These are phyloP conservation scores for Trametes polyzona DNA, from an alignment of 1,284 basidiomycete genomes.

Conservation along the genomic window DNA sequence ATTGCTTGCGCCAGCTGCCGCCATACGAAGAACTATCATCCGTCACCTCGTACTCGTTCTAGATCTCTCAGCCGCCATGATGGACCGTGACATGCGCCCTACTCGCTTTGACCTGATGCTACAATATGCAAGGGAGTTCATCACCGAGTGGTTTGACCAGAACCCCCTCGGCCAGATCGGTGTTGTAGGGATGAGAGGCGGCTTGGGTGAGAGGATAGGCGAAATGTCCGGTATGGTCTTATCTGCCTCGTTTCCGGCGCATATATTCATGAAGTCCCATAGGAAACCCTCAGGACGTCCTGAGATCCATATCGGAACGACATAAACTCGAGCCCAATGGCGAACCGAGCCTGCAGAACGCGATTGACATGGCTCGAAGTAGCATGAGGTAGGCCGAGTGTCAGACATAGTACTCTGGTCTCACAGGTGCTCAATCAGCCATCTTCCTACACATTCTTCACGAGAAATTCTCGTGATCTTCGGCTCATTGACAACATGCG, in stretches of 20 bases:
- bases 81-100: conserved; percentile 94
- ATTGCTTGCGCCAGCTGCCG: conserved; percentile 78
- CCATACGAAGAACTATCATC: conserved; percentile 95
- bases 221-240: conserved; percentile 81
- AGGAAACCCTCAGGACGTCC: conserved; percentile 96
- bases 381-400: conserved; percentile 74
- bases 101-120: conserved; percentile 90
- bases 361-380: conserved; percentile 92
- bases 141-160: conserved; percentile 98
- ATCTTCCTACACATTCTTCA: conserved; percentile 94
- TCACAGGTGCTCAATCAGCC: conserved; percentile 51
- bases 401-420: background rate
- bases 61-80: conserved; percentile 91
- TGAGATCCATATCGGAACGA: conserved; percentile 84
- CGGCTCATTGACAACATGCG: conserved; percentile 94
- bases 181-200: conserved; percentile 88
- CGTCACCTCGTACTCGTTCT: conserved; percentile 91
- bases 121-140: conserved; percentile 89
- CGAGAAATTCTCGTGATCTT: conserved; percentile 94
- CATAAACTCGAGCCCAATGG: conserved; percentile 89
- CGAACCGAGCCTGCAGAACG: conserved; percentile 96
- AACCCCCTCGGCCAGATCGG: conserved; percentile 98
- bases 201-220: conserved; percentile 84
- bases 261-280: conserved; percentile 36
- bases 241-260: background rate